These are phyloP conservation scores for Withania somnifera DNA, from an alignment of 305 asterid species.

Conservation along the genomic window DNA sequence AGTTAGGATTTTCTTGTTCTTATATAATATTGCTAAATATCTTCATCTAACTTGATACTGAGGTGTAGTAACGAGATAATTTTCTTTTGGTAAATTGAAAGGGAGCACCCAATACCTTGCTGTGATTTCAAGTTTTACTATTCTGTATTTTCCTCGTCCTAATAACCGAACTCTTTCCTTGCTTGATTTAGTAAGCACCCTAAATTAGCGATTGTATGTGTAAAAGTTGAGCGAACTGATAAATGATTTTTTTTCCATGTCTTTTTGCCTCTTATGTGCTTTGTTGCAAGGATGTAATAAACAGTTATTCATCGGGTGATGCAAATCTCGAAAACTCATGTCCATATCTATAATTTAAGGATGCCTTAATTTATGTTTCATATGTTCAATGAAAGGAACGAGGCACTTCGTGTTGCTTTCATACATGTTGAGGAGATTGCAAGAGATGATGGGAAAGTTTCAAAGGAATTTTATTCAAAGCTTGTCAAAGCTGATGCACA, in stretches of 20 bases:
- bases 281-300: not conserved
- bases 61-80: not conserved
- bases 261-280: not conserved
- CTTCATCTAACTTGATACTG: not conserved
- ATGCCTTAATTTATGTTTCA: not conserved
- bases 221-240: not conserved
- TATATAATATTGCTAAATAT: not conserved
- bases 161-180: not conserved
- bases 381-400: slow-evolving; percentile 46
- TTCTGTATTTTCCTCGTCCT: not conserved
- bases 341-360: not conserved
- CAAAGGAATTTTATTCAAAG: slow-evolving; percentile 74
- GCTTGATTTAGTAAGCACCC: not conserved
- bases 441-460: slow-evolving; percentile 46
- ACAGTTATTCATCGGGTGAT: not conserved
- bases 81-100: not conserved
- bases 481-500: slow-evolving; percentile 91
- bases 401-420: slow-evolving; percentile 98
- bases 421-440: slow-evolving; percentile 75
- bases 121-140: not conserved
- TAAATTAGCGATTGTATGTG: not conserved
- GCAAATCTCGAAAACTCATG: not conserved
- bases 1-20: not conserved
- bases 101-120: not conserved
- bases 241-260: not conserved